A percentile compares a stretch with the other conserved stretches of the same genome.
Conservation (phyloP, 768 basidiomycete species). For the Mycena galericulata region DNA sequence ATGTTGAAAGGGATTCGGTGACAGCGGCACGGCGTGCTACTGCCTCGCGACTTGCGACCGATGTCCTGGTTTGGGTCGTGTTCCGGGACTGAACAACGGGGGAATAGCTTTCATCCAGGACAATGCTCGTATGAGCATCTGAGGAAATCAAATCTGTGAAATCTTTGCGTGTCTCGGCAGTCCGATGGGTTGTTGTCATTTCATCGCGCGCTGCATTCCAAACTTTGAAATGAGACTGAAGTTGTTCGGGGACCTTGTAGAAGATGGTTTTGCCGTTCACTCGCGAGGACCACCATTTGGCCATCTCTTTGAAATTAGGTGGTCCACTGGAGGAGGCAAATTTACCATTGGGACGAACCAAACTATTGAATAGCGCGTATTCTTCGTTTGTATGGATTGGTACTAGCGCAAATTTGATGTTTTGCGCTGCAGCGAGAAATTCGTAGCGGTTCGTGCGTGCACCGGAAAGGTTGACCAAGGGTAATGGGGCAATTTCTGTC, state of each 20-base stretch:
- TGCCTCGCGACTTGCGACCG: not conserved
- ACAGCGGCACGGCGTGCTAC: not conserved
- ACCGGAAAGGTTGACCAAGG: not conserved
- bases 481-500: not conserved
- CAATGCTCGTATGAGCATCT: slow-evolving; percentile 5
- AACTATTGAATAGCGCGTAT: not conserved
- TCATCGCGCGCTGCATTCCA: slow-evolving; percentile 6
- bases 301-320: slow-evolving; percentile 9
- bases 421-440: not conserved
- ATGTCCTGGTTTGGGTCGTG: not conserved
- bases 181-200: slow-evolving; percentile 1
- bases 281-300: slow-evolving; percentile 4
- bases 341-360: not conserved
- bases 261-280: slow-evolving; percentile 14
- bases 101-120: slow-evolving; percentile 17
- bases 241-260: slow-evolving; percentile 9
- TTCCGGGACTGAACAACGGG: slow-evolving; percentile 3
- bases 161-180: not conserved
- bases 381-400: slow-evolving; percentile 17
- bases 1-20: not conserved
- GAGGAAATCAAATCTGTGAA: slow-evolving; percentile 13
- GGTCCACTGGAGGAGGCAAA: not conserved
- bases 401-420: not conserved
- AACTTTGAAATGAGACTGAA: slow-evolving; percentile 6
- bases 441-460: not conserved